Evolutionary conservation across 1,139 yeast genomes (phyloP).

Genomic region (Geotrichum europaeum): DNA sequence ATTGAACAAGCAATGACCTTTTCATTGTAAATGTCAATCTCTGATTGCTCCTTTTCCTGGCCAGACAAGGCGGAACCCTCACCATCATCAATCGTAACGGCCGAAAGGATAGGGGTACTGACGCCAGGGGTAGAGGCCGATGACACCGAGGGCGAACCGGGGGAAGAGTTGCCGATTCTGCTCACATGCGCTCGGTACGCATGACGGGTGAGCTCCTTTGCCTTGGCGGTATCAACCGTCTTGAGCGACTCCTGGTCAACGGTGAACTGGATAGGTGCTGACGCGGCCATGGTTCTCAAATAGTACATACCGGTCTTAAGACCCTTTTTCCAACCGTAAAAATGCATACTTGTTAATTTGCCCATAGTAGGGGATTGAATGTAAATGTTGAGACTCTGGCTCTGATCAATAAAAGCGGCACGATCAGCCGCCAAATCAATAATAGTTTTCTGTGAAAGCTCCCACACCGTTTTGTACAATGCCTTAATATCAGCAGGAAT

Average conservation of each 20-base stretch:
- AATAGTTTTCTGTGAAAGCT: conserved; percentile 65
- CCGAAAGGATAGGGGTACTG: neutral
- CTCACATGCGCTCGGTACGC: conserved; percentile 28
- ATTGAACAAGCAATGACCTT: conserved; percentile 96
- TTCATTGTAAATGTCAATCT: conserved; percentile 74
- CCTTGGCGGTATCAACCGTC: conserved; percentile 27
- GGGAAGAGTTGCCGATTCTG: conserved; percentile 5
- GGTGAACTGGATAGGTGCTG: conserved; percentile 82
- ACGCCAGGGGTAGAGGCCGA: conserved; percentile 5
- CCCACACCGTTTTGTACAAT: conserved; percentile 85
- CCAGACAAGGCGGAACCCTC: conserved; percentile 17
- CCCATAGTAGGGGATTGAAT: conserved; percentile 78
- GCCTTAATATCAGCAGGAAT: conserved; percentile 64
- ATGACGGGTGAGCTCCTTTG: conserved; percentile 33
- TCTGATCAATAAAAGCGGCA: conserved; percentile 79
- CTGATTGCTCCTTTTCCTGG: conserved; percentile 26
- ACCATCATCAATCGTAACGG: conserved; percentile 13
- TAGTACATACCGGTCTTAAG: conserved; percentile 91
- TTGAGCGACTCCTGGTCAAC: conserved; percentile 46
- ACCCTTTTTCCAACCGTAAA: conserved; percentile 86
- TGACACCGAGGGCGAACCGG: conserved; percentile 9
- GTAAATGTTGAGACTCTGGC: conserved; percentile 77
- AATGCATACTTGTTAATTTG: conserved; percentile 89
- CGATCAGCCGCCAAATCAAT: conserved; percentile 88
- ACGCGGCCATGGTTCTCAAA: conserved; percentile 81